A percentile compares a stretch with the other conserved stretches of the same genome.
These are phyloP conservation scores for Coemansia sp. DNA, from an alignment of 192 early-diverging fungal genomes.

Conservation along the genomic window DNA sequence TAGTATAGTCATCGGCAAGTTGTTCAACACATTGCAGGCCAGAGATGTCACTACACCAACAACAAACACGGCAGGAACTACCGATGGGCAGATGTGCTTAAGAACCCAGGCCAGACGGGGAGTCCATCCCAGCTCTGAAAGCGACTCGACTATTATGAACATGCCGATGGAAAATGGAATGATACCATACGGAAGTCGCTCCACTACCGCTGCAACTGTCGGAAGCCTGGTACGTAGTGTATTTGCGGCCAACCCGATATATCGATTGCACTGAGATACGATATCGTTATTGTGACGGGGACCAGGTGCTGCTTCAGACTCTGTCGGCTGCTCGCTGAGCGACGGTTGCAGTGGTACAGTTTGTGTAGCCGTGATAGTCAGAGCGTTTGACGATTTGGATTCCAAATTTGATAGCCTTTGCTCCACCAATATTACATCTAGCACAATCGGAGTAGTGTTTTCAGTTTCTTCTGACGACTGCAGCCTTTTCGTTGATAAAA, in stretches of 20 bases:
- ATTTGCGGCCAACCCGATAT: no score
- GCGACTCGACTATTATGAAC: slow-evolving; percentile 81
- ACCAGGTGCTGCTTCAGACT: no score
- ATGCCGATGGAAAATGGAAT: slow-evolving; percentile 79
- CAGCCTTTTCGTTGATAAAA: slow-evolving; percentile 12
- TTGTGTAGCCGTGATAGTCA: neutral
- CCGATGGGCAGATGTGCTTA: slow-evolving; percentile 50
- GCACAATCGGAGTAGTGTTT: neutral
- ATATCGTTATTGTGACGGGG: no score
- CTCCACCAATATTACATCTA: neutral
- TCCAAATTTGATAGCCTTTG: neutral
- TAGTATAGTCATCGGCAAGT: slow-evolving; percentile 83
- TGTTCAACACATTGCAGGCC: slow-evolving; percentile 75
- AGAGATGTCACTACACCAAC: slow-evolving; percentile 61
- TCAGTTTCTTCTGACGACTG: neutral
- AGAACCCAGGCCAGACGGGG: slow-evolving; percentile 60
- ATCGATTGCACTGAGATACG: no score
- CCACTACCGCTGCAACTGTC: slow-evolving; percentile 48
- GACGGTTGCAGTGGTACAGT: no score
- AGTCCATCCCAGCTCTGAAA: slow-evolving; percentile 66
- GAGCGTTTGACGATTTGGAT: neutral
- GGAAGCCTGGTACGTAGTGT: no score
- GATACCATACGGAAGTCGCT: slow-evolving; percentile 72
- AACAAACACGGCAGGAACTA: slow-evolving; percentile 57
- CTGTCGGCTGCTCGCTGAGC: no score